These are phyloP conservation scores for Verticillium nubilum DNA, from an alignment of 2,329 filamentous ascomycete species.

Conservation along the genomic window DNA sequence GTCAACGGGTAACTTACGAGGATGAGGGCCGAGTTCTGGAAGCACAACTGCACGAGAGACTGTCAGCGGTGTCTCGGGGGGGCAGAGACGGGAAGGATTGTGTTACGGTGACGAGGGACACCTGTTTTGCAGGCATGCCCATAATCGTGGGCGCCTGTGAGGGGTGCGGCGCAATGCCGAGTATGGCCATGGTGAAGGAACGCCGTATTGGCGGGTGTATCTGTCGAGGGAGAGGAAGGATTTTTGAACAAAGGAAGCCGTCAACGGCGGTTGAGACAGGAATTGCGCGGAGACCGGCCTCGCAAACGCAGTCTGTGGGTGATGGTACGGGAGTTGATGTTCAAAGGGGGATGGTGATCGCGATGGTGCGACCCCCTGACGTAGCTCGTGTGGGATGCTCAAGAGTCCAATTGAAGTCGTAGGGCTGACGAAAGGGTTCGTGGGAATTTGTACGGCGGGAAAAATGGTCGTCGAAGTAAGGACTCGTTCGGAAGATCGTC, in stretches of 20 bases:
- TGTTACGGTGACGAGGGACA: conserved; percentile 43
- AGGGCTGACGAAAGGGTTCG: not conserved
- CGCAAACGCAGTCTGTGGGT: not conserved
- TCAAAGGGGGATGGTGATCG: not conserved
- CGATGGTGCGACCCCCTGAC: not conserved
- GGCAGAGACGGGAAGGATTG: conserved; percentile 4
- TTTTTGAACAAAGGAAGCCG: not conserved
- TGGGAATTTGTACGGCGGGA: not conserved
- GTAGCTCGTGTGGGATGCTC: not conserved
- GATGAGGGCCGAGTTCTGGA: conserved; percentile 72
- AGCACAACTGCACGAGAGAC: conserved; percentile 54
- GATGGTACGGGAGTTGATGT: not conserved
- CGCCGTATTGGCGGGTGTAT: not conserved
- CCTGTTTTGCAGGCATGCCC: conserved; percentile 63
- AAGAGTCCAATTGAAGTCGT: not conserved
- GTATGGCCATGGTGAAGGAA: conserved; percentile 31
- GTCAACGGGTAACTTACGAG: conserved; percentile 41
- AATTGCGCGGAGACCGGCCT: not conserved
- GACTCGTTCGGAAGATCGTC: not conserved
- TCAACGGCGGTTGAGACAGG: not conserved
- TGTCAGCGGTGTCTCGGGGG: conserved; percentile 8
- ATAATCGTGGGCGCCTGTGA: conserved; percentile 39
- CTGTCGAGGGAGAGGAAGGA: not conserved
- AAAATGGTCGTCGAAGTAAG: not conserved
- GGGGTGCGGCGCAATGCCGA: conserved; percentile 29